Evolutionary conservation across 192 early-diverging fungal genomes (phyloP), one percentile per base, ranked within the genome.

Genomic region (Coemansia sp.): DNA sequence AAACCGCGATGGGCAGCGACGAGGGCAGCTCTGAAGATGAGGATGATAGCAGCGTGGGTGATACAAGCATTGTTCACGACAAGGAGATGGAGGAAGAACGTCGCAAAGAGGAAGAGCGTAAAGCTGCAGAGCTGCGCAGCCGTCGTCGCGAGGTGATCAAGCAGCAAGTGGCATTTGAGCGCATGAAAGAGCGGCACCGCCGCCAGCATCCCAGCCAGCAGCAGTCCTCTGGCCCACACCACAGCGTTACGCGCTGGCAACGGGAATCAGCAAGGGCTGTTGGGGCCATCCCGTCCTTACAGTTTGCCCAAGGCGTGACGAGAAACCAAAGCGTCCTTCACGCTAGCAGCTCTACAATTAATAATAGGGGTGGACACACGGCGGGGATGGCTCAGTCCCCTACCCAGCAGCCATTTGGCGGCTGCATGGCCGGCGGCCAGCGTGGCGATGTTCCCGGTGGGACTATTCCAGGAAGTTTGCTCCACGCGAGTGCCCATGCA

Each of bases 141-240:
- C 74, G 79, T 26, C 79, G 79, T 35, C 74, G 79, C 39, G 74
- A 82, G 65, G 56, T 73, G 45, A 69, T 82, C 61, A 82, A 73
- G 68, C 79, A 82, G 75, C 79, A 77, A 56, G 71, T 82, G 3
- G 79, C 79, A 2, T 82, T 82, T 68, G 79, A 82, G 74, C 70
- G 79, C 20, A 82, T 82, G 79, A 82, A 82, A 61, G 79, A 82
- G 58, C 79, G 79, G 21, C 79, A 82, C 42, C 70, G 75, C 42
- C 67, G 71, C 4, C 78, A 81, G 66, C 60, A 34, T 31, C 72
- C 72, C 4, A 43, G 64, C 0, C 70, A 75, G 63, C 58, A 59
- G 18, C 53, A 46, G 46, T 26, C 71, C 15, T 30, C 62, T 12
- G 63, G 46, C 29, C 42, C 61, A 21, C 60, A 51, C 23, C 64